phyloP scores from a whole-genome alignment of 192 early-diverging fungal genomes.

The Endogone sp. region DNA sequence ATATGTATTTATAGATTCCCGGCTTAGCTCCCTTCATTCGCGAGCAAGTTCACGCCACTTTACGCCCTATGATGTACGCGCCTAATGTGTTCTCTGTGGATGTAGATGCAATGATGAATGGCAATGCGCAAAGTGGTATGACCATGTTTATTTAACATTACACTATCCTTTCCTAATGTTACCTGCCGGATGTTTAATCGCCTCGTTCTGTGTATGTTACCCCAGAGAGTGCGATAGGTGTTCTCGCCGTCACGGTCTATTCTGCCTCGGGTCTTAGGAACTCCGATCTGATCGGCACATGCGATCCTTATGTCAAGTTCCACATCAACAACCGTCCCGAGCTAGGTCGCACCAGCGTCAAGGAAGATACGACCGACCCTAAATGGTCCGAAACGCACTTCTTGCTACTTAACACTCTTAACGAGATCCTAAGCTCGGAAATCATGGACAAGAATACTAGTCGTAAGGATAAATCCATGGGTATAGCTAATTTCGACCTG shows the following conservation, averaged over 20 bases:
- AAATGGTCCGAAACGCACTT: conserved; percentile 80
- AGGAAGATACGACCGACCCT: conserved; percentile 78
- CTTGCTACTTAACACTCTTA: conserved; percentile 71
- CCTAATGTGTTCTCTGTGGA: conserved; percentile 80
- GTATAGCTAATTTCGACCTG: conserved; percentile 51
- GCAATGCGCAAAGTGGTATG: conserved; percentile 48
- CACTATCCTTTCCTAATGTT: background rate
- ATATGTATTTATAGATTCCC: conserved; percentile 54
- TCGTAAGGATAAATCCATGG: conserved; percentile 68
- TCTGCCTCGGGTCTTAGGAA: conserved; percentile 83
- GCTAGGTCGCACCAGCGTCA: conserved; percentile 54
- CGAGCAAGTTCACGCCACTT: conserved; percentile 65
- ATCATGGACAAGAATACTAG: conserved; percentile 79
- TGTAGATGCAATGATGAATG: conserved; percentile 73
- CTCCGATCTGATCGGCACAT: conserved; percentile 79
- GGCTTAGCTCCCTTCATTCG: conserved; percentile 75
- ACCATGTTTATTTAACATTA: conserved; percentile 10
- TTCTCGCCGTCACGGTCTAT: conserved; percentile 76
- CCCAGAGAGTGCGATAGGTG: conserved; percentile 74
- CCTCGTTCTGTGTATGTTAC: background rate
- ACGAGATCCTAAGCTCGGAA: conserved; percentile 73
- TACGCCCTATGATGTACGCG: conserved; percentile 81
- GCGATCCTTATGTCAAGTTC: conserved; percentile 85
- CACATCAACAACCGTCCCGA: conserved; percentile 67
- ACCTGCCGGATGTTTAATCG: background rate